Base-by-base conservation (phyloP, 2,329 filamentous ascomycete species). In the Paecilomyces niveus region DNA sequence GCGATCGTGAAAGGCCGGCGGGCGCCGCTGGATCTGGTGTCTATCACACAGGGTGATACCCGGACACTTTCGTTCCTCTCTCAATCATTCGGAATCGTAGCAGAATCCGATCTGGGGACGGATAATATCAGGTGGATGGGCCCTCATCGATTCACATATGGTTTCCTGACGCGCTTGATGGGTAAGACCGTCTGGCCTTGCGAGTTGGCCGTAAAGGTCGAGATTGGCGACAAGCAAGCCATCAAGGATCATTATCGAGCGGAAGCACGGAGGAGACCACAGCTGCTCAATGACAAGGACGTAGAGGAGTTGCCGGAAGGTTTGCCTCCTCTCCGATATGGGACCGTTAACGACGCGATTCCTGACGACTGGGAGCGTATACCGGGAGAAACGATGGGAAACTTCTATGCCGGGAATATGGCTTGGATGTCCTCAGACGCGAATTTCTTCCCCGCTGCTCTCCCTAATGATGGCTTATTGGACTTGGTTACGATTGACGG, bases 91-190 rank as follows among this genome's bases (percentile, higher is more conserved):
- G 94, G 94, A 22, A 89, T 97, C 60, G 85, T 97, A 39, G 94
- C 94, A 1, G 94, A 97, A 69, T 84, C 84, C 54, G 94, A 99
- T 73, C 80, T 99, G 11, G 92, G 85, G 2, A 99, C 94, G 0
- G 94, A 99, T 68, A 80, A 95, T 68, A 76, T 97, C 62, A 87
- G 94, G 51, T 97, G 93, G 92, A 92, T 99, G 88, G 94, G 94
- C 18, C 83, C 83, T 54, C 81, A 86, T 31, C 85, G 94, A 57
- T 99, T 99, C 68, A 92, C 89, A 0, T 88, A 88, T 67, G 94
- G 94, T 6, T 85, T 96, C 61, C 70, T 95, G n/a, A 81, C 87
- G 62, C 85, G 92, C 26, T 80, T 97, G 18, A 78, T 95, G 53
- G 82, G 84, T 57, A 88, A 90, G 70, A 89, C 85, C 32, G 81